Base-by-base conservation (phyloP, 805 yeast species). In the Kuraishia molischiana region DNA sequence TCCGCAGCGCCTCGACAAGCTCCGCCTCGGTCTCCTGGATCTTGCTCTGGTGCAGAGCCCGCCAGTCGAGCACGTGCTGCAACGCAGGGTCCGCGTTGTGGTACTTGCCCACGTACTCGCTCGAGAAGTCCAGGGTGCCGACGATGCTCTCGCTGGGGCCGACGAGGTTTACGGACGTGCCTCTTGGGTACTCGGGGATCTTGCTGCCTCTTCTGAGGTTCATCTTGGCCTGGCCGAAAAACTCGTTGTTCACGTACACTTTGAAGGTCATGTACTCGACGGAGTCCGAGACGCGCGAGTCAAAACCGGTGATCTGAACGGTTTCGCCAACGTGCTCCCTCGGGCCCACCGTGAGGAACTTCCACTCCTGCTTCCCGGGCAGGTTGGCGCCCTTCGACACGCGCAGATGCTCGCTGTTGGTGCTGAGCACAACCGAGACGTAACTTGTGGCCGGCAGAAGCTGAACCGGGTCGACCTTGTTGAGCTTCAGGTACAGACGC, bases 331-430 rank as follows among this genome's bases (percentile, higher is more conserved):
- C 64, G 11, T 66, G 64, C 58, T 86, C 95, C 30, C 73, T 79
- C 1, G 85, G 76, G 45, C 69, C 66, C 10, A 82, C 85, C 2
- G 90, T 77, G 8, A 83, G 69, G 48, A 86, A 83, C 38, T 73
- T 75, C 94, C 94, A 85, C 5, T 56, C 44, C 19, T 62, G 53
- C 30, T 59, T 55, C 8, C 66, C 67, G 13, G 56, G 52, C 49
- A 77, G 85, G 55, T 79, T 79, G 0, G 84, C 69, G 10, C 83
- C 85, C 50, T 77, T 77, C n/a, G 77, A 70, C 52, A 85, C 81
- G 4, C 63, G 57, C 24, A 79, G 61, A 32, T 58, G 47, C 19
- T 72, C 65, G 35, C 72, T 71, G 4, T 76, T 72, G 9, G 80
- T 58, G 24, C 68, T 64, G 33, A 76, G 64, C 44, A 72, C 72